Evolutionary conservation across 768 basidiomycete genomes (phyloP).

Genomic region (Austroboletus eburneus): DNA sequence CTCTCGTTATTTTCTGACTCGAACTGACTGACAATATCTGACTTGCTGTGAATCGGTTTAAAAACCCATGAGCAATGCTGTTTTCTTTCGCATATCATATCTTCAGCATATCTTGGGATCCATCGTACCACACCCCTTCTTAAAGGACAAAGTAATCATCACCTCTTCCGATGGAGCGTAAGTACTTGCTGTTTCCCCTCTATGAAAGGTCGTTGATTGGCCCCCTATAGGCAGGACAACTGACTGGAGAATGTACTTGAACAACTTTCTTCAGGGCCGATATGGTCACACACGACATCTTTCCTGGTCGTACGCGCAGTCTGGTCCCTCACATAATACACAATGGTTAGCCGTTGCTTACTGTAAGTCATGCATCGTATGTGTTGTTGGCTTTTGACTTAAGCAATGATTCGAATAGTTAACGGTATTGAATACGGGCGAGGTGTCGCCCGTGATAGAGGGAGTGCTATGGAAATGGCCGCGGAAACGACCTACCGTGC

Average conservation of each 20-base stretch:
- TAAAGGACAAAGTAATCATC: background rate
- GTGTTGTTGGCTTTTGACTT: background rate
- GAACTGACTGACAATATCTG: constrained; percentile 11
- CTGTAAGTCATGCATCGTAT: constrained; percentile 19
- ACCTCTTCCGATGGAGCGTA: constrained; percentile 16
- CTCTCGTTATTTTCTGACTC: constrained; percentile 25
- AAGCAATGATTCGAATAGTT: constrained; percentile 9
- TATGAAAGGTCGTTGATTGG: constrained; percentile 2
- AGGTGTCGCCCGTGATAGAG: constrained; percentile 24
- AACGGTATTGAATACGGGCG: constrained; percentile 26
- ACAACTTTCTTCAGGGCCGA: constrained; percentile 30
- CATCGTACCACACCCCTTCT: background rate
- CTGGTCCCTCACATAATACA: constrained; percentile 23
- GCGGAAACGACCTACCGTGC: constrained; percentile 26
- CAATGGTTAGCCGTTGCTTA: constrained; percentile 24
- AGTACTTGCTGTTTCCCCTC: constrained; percentile 1
- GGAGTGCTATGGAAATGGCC: constrained; percentile 28
- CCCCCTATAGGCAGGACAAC: constrained; percentile 14
- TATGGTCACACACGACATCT: constrained; percentile 27
- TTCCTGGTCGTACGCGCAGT: constrained; percentile 18
- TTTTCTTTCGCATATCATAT: constrained; percentile 6
- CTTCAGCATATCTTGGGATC: constrained; percentile 8
- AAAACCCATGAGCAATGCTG: constrained; percentile 10
- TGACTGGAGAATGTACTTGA: constrained; percentile 28
- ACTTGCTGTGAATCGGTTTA: constrained; percentile 27